Evolutionary conservation across 2,329 filamentous ascomycete genomes (phyloP), one percentile per base, ranked within the genome.

Genomic region (Septoria linicola): DNA sequence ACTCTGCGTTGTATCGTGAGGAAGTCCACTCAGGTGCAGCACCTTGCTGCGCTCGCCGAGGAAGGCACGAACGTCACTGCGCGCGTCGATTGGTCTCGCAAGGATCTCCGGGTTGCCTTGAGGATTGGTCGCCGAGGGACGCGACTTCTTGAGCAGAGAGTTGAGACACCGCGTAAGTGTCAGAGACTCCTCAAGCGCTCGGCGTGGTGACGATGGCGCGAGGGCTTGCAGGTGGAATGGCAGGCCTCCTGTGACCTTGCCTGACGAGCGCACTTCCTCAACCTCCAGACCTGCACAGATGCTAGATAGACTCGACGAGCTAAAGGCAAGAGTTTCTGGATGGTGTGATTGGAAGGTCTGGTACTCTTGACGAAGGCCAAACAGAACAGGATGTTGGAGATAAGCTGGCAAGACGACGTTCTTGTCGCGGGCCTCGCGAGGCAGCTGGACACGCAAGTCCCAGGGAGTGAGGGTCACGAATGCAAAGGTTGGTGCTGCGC

Each of bases 331-430:
- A 51, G 92, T 96, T 76, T 99, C 93, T 32, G 93, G 93, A 68
- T 99, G 93, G 72, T 97, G 92, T 66, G 95, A 89, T 74, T 97
- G 93, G 91, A 93, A 99, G 69, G 91, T 83, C 76, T 96, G 91
- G 71, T 99, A 99, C 75, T 99, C 93, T 66, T 90, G 95, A 58
- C 93, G 88, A 51, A 99, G 82, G 69, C 97, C 93, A 69, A 97
- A 99, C 51, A 92, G 96, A 55, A 93, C 86, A 32, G 93, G 96
- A 77, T 99, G 93, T 76, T 99, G 93, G 54, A 99, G 82, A 72
- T 99, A 99, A 8, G 92, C 88, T 17, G 93, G 93, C 30, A 99
- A 82, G 44, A 97, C 93, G 35, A 97, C 93, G 61, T 91, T 88
- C 80, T 99, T 99, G 77, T 99, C 93, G 66, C 93, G 89, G 68